Evolutionary conservation across 257 asterid genomes (phyloP).

Genomic region (Catharanthus roseus): DNA sequence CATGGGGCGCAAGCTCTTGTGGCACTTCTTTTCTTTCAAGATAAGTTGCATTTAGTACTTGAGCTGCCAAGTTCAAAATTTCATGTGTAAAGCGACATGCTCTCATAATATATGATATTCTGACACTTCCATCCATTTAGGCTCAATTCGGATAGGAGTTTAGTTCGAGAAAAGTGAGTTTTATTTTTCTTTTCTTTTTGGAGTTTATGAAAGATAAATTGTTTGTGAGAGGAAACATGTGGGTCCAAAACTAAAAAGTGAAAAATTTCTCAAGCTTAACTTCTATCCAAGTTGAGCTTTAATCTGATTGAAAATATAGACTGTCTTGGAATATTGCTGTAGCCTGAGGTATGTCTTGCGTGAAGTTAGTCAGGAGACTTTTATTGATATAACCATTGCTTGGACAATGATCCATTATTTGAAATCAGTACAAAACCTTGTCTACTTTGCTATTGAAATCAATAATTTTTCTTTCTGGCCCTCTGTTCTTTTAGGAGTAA

Average conservation of each 20-base stretch:
- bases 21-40: background rate
- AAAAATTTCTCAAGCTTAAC: no score
- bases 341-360: background rate
- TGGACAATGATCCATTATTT: background rate
- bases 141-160: no score
- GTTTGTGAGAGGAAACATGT: no score
- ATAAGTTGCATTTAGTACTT: background rate
- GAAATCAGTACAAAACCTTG: background rate
- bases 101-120: background rate
- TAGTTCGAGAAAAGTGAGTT: no score
- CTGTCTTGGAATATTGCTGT: background rate
- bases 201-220: no score
- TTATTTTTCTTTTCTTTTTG: no score
- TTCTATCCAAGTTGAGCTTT: no score
- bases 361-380: background rate
- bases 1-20: background rate
- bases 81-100: background rate
- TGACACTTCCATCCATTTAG: background rate
- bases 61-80: background rate
- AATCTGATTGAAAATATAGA: background rate
- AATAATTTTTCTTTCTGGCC: background rate
- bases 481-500: background rate
- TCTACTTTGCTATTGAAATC: no score
- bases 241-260: no score
- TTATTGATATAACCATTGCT: background rate